These are phyloP conservation scores for Lactarius hengduanensis DNA, from an alignment of 768 basidiomycete genomes.

Conservation along the genomic window DNA sequence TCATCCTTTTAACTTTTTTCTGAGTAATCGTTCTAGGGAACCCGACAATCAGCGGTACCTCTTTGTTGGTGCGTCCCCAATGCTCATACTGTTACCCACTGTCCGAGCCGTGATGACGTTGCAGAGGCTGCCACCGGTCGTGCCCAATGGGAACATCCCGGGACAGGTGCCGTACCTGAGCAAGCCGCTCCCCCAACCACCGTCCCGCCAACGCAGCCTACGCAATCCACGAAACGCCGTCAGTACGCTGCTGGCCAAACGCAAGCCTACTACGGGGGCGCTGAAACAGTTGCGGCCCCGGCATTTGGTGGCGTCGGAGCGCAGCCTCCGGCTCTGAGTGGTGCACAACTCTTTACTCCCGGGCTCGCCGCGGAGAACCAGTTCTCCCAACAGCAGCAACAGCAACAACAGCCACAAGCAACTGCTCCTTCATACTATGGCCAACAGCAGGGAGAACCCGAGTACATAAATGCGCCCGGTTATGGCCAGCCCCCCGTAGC, in stretches of 20 bases:
- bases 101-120: constrained; percentile 19
- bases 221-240: constrained; percentile 64
- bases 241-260: constrained; percentile 96
- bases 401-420: constrained; percentile 43
- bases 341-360: constrained; percentile 79
- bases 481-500: constrained; percentile 46
- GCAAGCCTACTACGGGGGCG: constrained; percentile 74
- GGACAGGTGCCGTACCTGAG: constrained; percentile 40
- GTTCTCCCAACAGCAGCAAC: constrained; percentile 60
- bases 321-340: constrained; percentile 41
- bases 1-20: constrained; percentile 12
- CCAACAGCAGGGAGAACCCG: constrained; percentile 38
- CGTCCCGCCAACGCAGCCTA: constrained; percentile 38
- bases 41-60: constrained; percentile 74
- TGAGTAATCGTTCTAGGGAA: constrained; percentile 56
- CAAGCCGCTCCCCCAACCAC: constrained; percentile 43
- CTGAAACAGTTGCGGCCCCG: constrained; percentile 41
- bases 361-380: constrained; percentile 70
- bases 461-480: constrained; percentile 46
- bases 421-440: constrained; percentile 53
- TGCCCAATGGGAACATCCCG: constrained; percentile 87
- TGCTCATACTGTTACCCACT: neutral
- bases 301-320: constrained; percentile 47
- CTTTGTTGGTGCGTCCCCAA: constrained; percentile 71
- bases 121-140: constrained; percentile 80